Percentiles rank a stretch among this genome's conserved stretches.
Evolutionary conservation across 352 stramenopile species (phyloP).

Genomic region (Phytopythium litorale): DNA sequence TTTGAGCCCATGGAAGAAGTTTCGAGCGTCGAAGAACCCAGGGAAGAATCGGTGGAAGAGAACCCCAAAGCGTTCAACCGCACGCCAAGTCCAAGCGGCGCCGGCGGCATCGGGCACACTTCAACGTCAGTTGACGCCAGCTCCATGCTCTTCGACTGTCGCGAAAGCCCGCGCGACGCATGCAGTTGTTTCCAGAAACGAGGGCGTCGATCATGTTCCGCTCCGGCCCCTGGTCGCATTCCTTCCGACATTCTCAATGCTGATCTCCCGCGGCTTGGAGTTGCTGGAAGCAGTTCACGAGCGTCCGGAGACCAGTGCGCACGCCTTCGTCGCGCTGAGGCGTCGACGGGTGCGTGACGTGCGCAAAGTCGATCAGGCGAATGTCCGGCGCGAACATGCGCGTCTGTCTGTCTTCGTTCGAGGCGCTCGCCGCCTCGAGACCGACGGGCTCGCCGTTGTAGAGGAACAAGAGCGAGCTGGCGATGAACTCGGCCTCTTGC

Average conservation of each 20-base stretch:
- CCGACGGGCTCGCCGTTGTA: constrained; percentile 73
- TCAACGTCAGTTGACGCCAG: not conserved
- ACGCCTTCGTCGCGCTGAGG: constrained; percentile 50
- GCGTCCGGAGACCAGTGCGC: constrained; percentile 44
- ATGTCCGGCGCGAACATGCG: constrained; percentile 37
- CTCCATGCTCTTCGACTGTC: not conserved
- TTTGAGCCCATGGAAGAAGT: not conserved
- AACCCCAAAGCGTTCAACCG: not conserved
- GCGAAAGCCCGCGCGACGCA: not conserved
- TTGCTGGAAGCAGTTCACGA: constrained; percentile 48
- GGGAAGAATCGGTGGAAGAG: constrained; percentile 1
- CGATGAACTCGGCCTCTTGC: constrained; percentile 86
- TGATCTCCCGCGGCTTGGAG: constrained; percentile 17
- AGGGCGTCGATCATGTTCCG: not conserved
- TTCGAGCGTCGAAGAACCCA: constrained; percentile 2
- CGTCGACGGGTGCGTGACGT: constrained; percentile 30
- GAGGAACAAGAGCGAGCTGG: constrained; percentile 93
- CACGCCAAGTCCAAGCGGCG: not conserved
- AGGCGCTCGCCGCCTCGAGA: not conserved
- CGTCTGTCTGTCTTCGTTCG: constrained; percentile 20
- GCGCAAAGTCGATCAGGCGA: constrained; percentile 85
- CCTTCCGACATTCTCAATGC: not conserved
- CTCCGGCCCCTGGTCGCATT: not conserved
- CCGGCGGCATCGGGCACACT: no score
- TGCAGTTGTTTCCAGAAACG: not conserved